Percentiles rank a stretch among this genome's conserved stretches.
phyloP scores from a whole-genome alignment of 2,329 filamentous ascomycete genomes.

The Fusarium mangiferae region DNA sequence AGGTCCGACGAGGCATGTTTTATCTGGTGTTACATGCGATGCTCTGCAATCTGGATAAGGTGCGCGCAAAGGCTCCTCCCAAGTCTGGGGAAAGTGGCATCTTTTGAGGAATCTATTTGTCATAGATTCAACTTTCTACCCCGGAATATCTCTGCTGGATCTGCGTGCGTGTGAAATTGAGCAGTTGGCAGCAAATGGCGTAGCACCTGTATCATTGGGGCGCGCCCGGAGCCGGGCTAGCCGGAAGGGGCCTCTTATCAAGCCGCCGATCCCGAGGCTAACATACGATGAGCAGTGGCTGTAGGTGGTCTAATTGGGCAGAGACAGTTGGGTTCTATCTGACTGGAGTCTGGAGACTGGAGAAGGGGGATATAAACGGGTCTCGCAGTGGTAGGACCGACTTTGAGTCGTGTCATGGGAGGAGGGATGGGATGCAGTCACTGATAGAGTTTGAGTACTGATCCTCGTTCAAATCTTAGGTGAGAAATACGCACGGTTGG shows the following conservation, averaged over 20 bases:
- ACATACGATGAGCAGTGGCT: not conserved
- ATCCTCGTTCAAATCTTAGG: not conserved
- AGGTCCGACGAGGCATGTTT: not conserved
- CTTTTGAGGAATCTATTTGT: slow-evolving; percentile 30
- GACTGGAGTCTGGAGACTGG: not conserved
- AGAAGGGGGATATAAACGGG: not conserved
- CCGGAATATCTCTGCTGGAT: slow-evolving; percentile 22
- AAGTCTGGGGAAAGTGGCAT: slow-evolving; percentile 27
- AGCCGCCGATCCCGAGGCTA: slow-evolving; percentile 16
- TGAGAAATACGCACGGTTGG: not conserved
- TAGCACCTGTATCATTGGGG: not conserved
- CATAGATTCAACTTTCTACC: slow-evolving; percentile 28
- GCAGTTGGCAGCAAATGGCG: slow-evolving; percentile 6
- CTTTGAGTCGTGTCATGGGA: not conserved
- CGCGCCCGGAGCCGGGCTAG: slow-evolving; percentile 15
- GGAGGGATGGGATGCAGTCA: slow-evolving; percentile 7
- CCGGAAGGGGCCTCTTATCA: slow-evolving; percentile 24
- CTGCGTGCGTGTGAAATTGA: not conserved
- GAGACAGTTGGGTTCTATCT: slow-evolving; percentile 5
- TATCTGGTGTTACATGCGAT: not conserved
- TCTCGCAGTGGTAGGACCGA: not conserved
- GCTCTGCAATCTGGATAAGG: not conserved
- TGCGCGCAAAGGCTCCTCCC: not conserved
- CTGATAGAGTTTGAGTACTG: slow-evolving; percentile 2
- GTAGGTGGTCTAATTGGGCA: not conserved